Percentiles rank a stretch among this genome's conserved stretches.
Evolutionary conservation across 2,329 filamentous ascomycete species (phyloP).

Genomic region (Claviceps digitariae): DNA sequence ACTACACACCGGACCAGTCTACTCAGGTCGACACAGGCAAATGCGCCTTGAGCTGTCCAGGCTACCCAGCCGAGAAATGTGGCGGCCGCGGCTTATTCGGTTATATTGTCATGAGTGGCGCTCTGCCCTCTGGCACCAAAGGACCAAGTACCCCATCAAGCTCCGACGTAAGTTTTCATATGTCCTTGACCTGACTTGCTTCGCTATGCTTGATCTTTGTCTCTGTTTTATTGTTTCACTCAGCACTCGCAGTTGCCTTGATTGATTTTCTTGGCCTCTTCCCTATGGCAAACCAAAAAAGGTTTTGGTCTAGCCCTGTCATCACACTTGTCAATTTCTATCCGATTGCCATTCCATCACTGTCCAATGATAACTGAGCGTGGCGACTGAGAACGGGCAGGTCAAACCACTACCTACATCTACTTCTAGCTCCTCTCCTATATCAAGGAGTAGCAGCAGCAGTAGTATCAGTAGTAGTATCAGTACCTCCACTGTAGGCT

Average conservation of each 20-base stretch:
- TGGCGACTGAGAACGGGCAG: constrained; percentile 24
- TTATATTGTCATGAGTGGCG: constrained; percentile 44
- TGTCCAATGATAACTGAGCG: constrained; percentile 11
- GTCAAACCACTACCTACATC: constrained; percentile 14
- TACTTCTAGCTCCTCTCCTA: constrained; percentile 10
- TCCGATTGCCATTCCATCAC: not conserved
- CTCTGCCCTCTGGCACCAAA: constrained; percentile 42
- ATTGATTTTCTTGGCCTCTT: not conserved
- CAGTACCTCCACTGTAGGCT: constrained; percentile 25
- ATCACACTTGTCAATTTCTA: not conserved
- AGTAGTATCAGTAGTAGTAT: constrained; percentile 4
- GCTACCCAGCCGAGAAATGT: constrained; percentile 53
- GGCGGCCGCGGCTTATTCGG: constrained; percentile 49
- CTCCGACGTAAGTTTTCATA: constrained; percentile 15
- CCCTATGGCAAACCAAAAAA: too few relatives aligned
- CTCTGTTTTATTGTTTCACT: not conserved
- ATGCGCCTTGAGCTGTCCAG: constrained; percentile 51
- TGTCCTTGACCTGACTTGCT: constrained; percentile 1
- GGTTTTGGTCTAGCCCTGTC: too few relatives aligned
- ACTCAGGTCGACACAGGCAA: constrained; percentile 25
- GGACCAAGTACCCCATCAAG: constrained; percentile 13
- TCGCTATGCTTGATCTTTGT: not conserved
- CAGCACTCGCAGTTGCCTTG: not conserved
- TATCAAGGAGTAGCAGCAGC: constrained; percentile 10
- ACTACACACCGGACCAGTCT: constrained; percentile 43